phyloP scores from a whole-genome alignment of 1,139 yeast species.

The Arxiozyma heterogenica region DNA sequence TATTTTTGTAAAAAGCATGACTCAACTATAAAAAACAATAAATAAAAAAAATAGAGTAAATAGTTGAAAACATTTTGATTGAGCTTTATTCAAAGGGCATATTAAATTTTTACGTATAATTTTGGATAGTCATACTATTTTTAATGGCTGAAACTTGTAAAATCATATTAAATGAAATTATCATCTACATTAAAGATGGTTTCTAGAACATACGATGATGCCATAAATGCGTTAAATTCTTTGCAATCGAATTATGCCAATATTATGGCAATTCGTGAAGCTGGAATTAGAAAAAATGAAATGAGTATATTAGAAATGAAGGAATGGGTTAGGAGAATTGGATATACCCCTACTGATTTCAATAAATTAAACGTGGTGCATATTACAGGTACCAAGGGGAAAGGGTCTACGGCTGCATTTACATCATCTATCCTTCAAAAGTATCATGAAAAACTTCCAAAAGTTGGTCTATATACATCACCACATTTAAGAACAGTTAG shows the following conservation, averaged over 20 bases:
- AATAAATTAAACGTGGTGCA: constrained; percentile 73
- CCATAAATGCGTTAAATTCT: constrained; percentile 73
- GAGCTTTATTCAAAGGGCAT: no score
- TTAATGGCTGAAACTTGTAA: no score
- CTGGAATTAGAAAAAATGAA: constrained; percentile 62
- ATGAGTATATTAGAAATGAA: constrained; percentile 77
- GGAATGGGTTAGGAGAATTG: constrained; percentile 84
- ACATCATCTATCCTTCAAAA: constrained; percentile 70
- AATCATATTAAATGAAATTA: constrained; percentile 13
- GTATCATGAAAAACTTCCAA: constrained; percentile 37
- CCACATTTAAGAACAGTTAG: constrained; percentile 92
- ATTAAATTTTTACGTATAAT: not conserved
- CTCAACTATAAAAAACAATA: not conserved
- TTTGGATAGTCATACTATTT: no score
- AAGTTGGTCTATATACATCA: constrained; percentile 85
- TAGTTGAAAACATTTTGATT: not conserved
- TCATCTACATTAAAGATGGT: constrained; percentile 16
- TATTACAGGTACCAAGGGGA: constrained; percentile 96
- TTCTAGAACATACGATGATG: constrained; percentile 44
- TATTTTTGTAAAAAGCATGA: not conserved
- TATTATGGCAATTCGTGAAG: constrained; percentile 67
- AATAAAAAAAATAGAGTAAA: no score
- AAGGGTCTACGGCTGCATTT: constrained; percentile 96
- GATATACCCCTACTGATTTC: constrained; percentile 63
- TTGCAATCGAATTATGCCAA: constrained; percentile 88